Base-by-base conservation (phyloP, 805 yeast genomes). In the Myxozyma neotropica region DNA sequence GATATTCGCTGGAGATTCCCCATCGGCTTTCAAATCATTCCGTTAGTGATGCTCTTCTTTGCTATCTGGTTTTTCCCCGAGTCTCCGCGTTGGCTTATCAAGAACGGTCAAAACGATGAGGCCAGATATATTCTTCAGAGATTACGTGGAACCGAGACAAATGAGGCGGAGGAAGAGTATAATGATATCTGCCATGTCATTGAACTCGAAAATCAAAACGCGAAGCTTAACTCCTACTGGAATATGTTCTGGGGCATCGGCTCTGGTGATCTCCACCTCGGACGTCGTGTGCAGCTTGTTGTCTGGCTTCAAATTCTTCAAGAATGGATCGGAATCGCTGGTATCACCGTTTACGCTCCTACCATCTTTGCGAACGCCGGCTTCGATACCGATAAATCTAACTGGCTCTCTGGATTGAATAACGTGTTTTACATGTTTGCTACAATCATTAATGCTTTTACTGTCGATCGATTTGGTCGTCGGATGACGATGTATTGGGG, bases 41-140 rank as follows among this genome's bases (percentile, higher is more conserved):
- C 84, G 68, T 86, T 57, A 73, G 85, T 49, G 69, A 85, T 55
- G 71, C 86, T 33, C 86, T 89, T 87, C 85, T 85, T 46, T 26
- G 74, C 27, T 17, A 75, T 76, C 38, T 68, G 75, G 58, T 79
- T 83, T 40, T 74, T 89, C 31, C 96, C 96, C 0, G 96, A 90
- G 71, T 82, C 90, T 43, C 96, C 96, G 0, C 77, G 96, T 59
- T 90, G 78, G 72, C 86, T 80, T 70, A 89, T 89, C 12, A 83
- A 83, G 69, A 84, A 85, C 63, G 85, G 87, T 72, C 77, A 85
- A 58, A 71, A 87, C 39, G 86, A 83, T 54, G 82, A 80, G 42
- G 96, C 96, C 3, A 36, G 47, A 19, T 55, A 55, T 44, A 61
- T 61, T 36, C 57, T 61, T 17, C 27, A 39, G 31, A 46, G 60